Evolutionary conservation across 208 protist species (phyloP).

Genomic region (Acanthamoeba sp.): DNA sequence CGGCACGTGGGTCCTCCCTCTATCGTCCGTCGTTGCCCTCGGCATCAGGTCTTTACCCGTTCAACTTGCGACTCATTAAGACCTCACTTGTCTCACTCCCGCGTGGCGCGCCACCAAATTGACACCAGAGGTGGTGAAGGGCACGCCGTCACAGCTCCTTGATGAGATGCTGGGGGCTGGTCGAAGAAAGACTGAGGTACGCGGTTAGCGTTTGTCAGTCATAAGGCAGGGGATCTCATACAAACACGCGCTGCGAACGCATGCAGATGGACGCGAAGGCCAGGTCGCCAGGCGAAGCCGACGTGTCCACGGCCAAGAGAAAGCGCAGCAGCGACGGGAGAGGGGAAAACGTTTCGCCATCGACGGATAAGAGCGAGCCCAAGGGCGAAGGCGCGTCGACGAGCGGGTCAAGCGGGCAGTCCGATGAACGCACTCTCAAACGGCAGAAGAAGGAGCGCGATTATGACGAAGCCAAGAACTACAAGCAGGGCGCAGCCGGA

Average conservation of each 20-base stretch:
- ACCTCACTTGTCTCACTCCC: too few species aligned
- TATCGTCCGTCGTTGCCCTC: too few species aligned
- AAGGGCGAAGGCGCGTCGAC: background rate
- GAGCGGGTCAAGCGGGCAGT: too few species aligned
- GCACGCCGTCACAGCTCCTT: background rate
- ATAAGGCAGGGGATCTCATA: too few species aligned
- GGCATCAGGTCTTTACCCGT: too few species aligned
- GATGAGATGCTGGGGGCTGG: conserved; percentile 37
- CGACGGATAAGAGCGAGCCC: background rate
- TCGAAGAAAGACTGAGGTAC: background rate
- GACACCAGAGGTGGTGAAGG: background rate
- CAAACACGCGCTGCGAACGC: background rate
- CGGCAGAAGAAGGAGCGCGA: background rate
- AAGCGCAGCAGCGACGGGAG: background rate
- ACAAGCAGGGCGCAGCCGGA: background rate
- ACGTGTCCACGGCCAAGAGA: background rate
- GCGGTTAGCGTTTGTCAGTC: too few species aligned
- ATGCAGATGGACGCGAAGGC: background rate
- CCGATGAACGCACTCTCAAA: background rate
- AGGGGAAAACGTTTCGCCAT: background rate
- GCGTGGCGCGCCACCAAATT: too few species aligned
- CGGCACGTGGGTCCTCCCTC: background rate
- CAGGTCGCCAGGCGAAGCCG: background rate
- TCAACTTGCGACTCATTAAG: too few species aligned
- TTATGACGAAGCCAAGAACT: background rate